Evolutionary conservation across 805 yeast genomes (phyloP).

Genomic region (Candida sphagnicola): DNA sequence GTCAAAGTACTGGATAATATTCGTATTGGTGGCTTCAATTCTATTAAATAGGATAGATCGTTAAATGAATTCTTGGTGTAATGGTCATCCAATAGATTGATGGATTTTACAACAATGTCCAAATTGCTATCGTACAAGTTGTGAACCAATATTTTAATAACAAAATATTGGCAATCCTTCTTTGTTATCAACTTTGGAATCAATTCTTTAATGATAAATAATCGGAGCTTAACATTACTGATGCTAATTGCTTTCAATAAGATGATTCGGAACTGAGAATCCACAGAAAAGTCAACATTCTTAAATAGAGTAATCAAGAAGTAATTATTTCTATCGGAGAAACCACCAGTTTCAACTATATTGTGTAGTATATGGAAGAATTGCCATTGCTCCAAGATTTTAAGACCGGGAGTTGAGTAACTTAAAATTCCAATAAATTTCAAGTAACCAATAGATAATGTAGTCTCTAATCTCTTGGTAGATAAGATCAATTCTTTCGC

Average conservation of each 20-base stretch:
- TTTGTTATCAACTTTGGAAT: constrained; percentile 33
- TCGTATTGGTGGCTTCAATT: constrained; percentile 51
- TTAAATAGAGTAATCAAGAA: constrained; percentile 55
- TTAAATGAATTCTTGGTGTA: constrained; percentile 23
- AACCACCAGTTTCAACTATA: constrained; percentile 48
- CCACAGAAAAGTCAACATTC: constrained; percentile 55
- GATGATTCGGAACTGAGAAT: constrained; percentile 65
- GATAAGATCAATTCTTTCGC: constrained; percentile 76
- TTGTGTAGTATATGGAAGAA: constrained; percentile 77
- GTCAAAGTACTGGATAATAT: constrained; percentile 18
- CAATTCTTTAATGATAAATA: constrained; percentile 55
- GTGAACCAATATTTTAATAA: constrained; percentile 52
- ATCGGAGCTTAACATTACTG: constrained; percentile 47
- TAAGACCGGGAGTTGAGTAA: constrained; percentile 55
- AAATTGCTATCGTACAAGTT: constrained; percentile 65
- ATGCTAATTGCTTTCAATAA: constrained; percentile 61
- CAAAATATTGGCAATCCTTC: constrained; percentile 42
- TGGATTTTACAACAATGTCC: constrained; percentile 16
- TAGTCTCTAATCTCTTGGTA: constrained; percentile 50
- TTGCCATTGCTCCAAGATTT: constrained; percentile 75
- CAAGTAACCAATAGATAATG: constrained; percentile 75
- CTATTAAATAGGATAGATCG: constrained; percentile 49
- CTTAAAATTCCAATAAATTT: constrained; percentile 73
- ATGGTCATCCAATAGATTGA: constrained; percentile 17
- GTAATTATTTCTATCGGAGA: constrained; percentile 38